These are phyloP conservation scores for Trypanosoma melophagium DNA, from an alignment of 208 protist genomes.

Conservation along the genomic window DNA sequence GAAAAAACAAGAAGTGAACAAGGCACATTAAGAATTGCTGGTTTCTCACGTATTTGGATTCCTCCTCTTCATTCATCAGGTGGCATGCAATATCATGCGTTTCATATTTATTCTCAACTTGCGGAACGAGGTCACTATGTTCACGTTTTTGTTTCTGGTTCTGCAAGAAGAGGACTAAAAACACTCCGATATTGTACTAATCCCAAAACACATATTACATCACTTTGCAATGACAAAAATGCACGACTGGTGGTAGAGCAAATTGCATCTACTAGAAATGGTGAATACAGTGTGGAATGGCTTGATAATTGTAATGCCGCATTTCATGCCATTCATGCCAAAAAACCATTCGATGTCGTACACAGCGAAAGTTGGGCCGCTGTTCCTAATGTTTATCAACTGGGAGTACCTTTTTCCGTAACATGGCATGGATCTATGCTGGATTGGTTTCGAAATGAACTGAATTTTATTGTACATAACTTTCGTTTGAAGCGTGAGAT, in stretches of 20 bases:
- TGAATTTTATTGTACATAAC: constrained; percentile 37
- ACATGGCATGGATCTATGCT: constrained; percentile 48
- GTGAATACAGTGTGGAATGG: constrained; percentile 30
- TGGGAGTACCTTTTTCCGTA: constrained; percentile 32
- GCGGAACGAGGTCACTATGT: constrained; percentile 32
- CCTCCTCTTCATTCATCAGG: constrained; percentile 30
- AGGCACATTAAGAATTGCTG: constrained; percentile 31
- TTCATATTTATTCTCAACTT: constrained; percentile 38
- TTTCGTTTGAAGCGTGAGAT: constrained; percentile 26
- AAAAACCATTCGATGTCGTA: constrained; percentile 27
- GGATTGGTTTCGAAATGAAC: constrained; percentile 43
- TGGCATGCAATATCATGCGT: constrained; percentile 41
- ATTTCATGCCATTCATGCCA: constrained; percentile 15
- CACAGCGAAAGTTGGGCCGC: constrained; percentile 37
- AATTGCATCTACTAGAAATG: constrained; percentile 12
- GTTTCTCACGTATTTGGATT: constrained; percentile 34
- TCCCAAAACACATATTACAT: constrained; percentile 2
- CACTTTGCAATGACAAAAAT: neutral
- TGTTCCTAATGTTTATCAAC: constrained; percentile 32
- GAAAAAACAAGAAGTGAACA: neutral
- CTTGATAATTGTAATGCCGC: constrained; percentile 12
- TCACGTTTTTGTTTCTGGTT: constrained; percentile 39
- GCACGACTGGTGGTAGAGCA: constrained; percentile 29
- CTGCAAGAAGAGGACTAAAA: neutral
- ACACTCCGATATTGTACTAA: constrained; percentile 13